A percentile compares a stretch with the other conserved stretches of the same genome.
phyloP scores from a whole-genome alignment of 768 basidiomycete species.

The Tylopilus balloui region DNA sequence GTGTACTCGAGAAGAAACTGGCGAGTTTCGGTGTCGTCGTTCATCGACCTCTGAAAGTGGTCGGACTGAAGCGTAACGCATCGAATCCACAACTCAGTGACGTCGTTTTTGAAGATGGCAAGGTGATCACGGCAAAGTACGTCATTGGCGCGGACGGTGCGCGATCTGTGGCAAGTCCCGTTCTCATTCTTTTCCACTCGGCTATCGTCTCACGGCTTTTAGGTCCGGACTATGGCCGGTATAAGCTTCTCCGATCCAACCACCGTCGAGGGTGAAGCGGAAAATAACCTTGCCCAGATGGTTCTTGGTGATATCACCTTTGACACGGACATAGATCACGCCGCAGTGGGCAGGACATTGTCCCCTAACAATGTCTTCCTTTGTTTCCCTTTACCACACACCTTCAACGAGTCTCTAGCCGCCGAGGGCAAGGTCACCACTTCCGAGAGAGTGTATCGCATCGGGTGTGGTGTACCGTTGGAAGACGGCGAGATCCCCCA shows the following conservation, averaged over 20 bases:
- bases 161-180: neutral
- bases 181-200: neutral
- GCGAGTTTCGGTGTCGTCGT: conserved; percentile 22
- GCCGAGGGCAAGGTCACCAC: conserved; percentile 1
- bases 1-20: conserved; percentile 29
- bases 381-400: conserved; percentile 32
- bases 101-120: neutral
- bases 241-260: conserved; percentile 35
- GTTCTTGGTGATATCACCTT: conserved; percentile 45
- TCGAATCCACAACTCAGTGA: neutral
- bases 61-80: neutral
- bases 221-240: conserved; percentile 41
- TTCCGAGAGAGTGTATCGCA: conserved; percentile 33
- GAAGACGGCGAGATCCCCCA: conserved; percentile 33
- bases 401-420: conserved; percentile 19
- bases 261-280: conserved; percentile 18
- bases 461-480: conserved; percentile 38
- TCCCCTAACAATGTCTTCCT: conserved; percentile 32
- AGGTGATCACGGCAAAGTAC: neutral
- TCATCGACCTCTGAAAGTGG: neutral
- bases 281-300: conserved; percentile 34
- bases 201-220: neutral
- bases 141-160: conserved; percentile 45
- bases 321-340: conserved; percentile 1
- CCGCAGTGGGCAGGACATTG: conserved; percentile 6